Conservation (phyloP, 2,329 filamentous ascomycete genomes). For the Fusarium nodosum region DNA sequence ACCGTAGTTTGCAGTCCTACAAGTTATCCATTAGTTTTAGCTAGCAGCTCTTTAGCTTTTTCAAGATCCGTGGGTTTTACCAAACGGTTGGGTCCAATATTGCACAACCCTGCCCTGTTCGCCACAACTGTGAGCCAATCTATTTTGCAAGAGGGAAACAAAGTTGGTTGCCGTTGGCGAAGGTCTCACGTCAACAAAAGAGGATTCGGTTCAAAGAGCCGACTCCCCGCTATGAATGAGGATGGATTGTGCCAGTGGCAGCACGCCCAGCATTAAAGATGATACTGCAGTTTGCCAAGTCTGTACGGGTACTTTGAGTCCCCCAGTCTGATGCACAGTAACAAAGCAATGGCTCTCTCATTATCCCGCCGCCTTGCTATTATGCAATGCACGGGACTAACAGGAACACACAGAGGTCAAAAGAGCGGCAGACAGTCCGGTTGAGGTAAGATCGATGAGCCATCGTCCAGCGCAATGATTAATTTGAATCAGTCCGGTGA, state of each 20-base stretch:
- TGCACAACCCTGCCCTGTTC: background rate
- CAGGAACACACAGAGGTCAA: background rate
- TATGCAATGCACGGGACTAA: conserved; percentile 5
- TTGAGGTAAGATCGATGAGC: background rate
- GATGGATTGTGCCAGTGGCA: background rate
- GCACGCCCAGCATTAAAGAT: background rate
- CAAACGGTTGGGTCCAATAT: conserved; percentile 27
- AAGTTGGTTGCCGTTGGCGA: conserved; percentile 9
- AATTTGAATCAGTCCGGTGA: conserved; percentile 8
- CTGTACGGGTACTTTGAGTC: conserved; percentile 12
- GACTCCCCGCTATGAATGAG: conserved; percentile 33
- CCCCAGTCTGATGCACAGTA: background rate
- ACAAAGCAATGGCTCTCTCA: conserved; percentile 2
- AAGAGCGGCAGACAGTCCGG: background rate
- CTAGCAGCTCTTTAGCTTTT: background rate
- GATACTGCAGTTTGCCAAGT: background rate
- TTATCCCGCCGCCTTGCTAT: background rate
- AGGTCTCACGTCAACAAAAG: conserved; percentile 21
- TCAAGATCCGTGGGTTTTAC: conserved; percentile 19
- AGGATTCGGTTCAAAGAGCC: conserved; percentile 25
- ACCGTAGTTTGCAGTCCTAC: background rate
- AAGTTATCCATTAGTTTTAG: conserved; percentile 5
- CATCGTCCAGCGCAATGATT: conserved; percentile 2
- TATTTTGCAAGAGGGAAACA: background rate
- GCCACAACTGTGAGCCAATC: background rate